Evolutionary conservation across 352 stramenopile species (phyloP).

Genomic region (Hyaloperonospora arabidopsidis): DNA sequence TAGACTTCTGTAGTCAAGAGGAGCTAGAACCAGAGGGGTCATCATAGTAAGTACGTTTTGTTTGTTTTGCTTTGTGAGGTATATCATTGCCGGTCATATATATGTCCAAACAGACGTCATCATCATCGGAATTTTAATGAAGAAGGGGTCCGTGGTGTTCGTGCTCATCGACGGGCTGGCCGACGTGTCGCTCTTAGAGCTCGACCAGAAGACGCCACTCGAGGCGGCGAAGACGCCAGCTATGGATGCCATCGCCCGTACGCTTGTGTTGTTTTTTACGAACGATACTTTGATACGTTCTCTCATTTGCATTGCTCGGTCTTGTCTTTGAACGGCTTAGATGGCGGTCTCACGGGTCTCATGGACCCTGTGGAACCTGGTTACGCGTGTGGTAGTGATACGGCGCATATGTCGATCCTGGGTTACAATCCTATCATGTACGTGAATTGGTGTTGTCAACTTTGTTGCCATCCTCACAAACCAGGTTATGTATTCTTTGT

Average conservation of each 20-base stretch:
- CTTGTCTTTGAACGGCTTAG: conserved; percentile 13
- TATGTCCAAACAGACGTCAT: no score
- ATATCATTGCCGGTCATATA: no score
- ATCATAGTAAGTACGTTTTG: no score
- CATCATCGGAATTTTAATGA: conserved; percentile 21
- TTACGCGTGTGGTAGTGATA: conserved; percentile 81
- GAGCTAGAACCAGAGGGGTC: no score
- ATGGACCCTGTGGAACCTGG: conserved; percentile 81
- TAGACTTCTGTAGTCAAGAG: no score
- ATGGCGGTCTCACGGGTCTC: conserved; percentile 67
- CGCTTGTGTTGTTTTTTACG: conserved; percentile 4
- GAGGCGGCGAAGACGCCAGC: conserved; percentile 59
- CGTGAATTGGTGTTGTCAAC: conserved; percentile 2
- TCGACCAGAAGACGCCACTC: conserved; percentile 52
- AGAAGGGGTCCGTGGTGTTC: conserved; percentile 61
- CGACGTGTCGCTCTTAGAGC: conserved; percentile 59
- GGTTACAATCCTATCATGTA: conserved; percentile 81
- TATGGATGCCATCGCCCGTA: conserved; percentile 82
- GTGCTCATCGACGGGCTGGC: conserved; percentile 83
- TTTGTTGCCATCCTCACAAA: not conserved
- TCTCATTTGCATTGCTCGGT: not conserved
- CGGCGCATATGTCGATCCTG: conserved; percentile 86
- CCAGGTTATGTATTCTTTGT: conserved; percentile 1
- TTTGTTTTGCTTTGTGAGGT: no score
- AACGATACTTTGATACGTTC: not conserved